Evolutionary conservation across 345 rosid genomes (phyloP).

Genomic region (Cardamine chenopodiifolia): DNA sequence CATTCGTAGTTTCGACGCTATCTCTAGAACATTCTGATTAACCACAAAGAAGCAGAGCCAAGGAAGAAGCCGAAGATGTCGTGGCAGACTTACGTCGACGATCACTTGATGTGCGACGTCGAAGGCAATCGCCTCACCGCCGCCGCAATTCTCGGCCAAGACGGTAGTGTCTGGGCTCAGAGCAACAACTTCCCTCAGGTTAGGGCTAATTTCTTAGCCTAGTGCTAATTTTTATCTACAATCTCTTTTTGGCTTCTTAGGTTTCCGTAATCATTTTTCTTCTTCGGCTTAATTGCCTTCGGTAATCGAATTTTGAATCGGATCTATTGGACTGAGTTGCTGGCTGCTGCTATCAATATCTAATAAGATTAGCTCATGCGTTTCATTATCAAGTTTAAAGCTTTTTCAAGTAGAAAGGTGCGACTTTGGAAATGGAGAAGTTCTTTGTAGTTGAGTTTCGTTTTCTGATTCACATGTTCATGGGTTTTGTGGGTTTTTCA

Average conservation of each 20-base stretch:
- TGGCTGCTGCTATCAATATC: not conserved
- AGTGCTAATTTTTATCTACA: not conserved
- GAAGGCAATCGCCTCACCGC: conserved; percentile 67
- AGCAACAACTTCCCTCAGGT: conserved; percentile 73
- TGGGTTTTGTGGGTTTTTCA: not conserved
- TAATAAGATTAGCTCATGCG: not conserved
- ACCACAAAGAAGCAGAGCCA: conserved; percentile 28
- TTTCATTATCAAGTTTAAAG: not conserved
- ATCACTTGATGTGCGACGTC: conserved; percentile 85
- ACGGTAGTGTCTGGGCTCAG: conserved; percentile 91
- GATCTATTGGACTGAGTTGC: not conserved
- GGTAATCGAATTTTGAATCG: not conserved
- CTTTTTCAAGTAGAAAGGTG: not conserved
- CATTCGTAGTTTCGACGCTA: conserved; percentile 31
- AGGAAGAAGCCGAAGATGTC: conserved; percentile 53
- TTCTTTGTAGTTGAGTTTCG: not conserved
- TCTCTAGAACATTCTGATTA: conserved; percentile 30
- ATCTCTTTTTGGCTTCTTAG: not conserved
- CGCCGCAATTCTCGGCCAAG: conserved; percentile 79
- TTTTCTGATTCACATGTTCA: conserved; percentile 15
- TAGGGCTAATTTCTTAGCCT: not conserved
- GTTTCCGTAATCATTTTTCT: not conserved
- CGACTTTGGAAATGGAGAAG: conserved; percentile 2
- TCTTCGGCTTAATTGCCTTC: not conserved
- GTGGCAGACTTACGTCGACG: conserved; percentile 91